These are phyloP conservation scores for Mucor indicus DNA, from an alignment of 371 early-diverging fungal genomes.

Conservation along the genomic window DNA sequence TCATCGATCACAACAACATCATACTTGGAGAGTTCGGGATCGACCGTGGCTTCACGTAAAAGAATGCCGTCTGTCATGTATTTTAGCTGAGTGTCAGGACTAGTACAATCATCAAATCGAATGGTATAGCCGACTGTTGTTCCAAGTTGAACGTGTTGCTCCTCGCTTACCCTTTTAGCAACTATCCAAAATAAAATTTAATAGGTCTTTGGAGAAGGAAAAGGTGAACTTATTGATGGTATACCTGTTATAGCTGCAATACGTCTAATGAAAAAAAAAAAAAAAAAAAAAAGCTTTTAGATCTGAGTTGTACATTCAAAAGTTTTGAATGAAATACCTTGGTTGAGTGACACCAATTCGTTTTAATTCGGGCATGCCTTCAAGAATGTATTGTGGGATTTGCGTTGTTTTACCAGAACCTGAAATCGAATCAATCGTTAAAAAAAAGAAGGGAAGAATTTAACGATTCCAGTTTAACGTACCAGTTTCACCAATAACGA, in stretches of 20 bases:
- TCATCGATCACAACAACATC: conserved; percentile 87
- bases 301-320: not conserved
- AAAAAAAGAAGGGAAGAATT: not conserved
- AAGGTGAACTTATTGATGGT: not conserved
- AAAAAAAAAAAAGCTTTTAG: not conserved
- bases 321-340: conserved; percentile 32
- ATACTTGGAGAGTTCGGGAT: conserved; percentile 62
- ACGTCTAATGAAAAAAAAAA: conserved; percentile 45
- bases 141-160: conserved; percentile 60
- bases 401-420: conserved; percentile 94
- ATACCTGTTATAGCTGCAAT: conserved; percentile 86
- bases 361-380: conserved; percentile 52
- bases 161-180: conserved; percentile 80
- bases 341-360: conserved; percentile 76
- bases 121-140: conserved; percentile 81
- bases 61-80: conserved; percentile 95
- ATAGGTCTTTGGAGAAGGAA: not conserved
- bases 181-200: conserved; percentile 40
- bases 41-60: conserved; percentile 70
- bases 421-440: not conserved
- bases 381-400: conserved; percentile 85
- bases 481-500: conserved; percentile 87
- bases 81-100: conserved; percentile 64
- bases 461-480: conserved; percentile 12
- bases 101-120: conserved; percentile 73